Conservation (phyloP, 2,329 filamentous ascomycete species). For the Diaporthe destruens region DNA sequence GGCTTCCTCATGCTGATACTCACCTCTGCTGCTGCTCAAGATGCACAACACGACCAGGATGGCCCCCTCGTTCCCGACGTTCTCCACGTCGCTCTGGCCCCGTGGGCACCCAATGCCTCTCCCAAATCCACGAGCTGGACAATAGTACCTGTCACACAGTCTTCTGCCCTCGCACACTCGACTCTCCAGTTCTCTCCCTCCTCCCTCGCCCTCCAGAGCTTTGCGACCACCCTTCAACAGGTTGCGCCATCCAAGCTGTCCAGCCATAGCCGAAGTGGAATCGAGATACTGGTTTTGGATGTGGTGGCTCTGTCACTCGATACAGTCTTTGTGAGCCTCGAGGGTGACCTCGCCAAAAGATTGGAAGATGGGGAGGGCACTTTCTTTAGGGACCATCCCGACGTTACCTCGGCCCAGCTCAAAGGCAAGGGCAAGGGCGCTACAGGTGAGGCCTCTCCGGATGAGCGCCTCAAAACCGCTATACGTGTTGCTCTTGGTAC, state of each 20-base stretch:
- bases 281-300: slow-evolving; percentile 87
- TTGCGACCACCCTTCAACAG: slow-evolving; percentile 79
- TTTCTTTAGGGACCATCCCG: slow-evolving; percentile 77
- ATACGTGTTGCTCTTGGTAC: slow-evolving; percentile 81
- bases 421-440: slow-evolving; percentile 55
- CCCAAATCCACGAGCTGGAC: slow-evolving; percentile 82
- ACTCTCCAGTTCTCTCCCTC: slow-evolving; percentile 83
- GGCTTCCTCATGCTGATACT: slow-evolving; percentile 34
- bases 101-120: slow-evolving; percentile 73
- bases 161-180: slow-evolving; percentile 76
- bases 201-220: slow-evolving; percentile 81
- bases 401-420: slow-evolving; percentile 42
- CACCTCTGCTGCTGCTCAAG: slow-evolving; percentile 2
- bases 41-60: slow-evolving; percentile 32
- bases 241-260: slow-evolving; percentile 81
- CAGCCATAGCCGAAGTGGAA: slow-evolving; percentile 78
- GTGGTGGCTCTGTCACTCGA: slow-evolving; percentile 85
- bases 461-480: slow-evolving; percentile 72
- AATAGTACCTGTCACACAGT: slow-evolving; percentile 79
- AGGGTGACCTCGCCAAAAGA: slow-evolving; percentile 82
- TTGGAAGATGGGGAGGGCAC: slow-evolving; percentile 86
- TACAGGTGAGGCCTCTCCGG: slow-evolving; percentile 53
- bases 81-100: slow-evolving; percentile 78
- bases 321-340: slow-evolving; percentile 87
- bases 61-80: slow-evolving; percentile 53